Base-by-base conservation (phyloP, 768 basidiomycete species). In the Lentinula edodes region DNA sequence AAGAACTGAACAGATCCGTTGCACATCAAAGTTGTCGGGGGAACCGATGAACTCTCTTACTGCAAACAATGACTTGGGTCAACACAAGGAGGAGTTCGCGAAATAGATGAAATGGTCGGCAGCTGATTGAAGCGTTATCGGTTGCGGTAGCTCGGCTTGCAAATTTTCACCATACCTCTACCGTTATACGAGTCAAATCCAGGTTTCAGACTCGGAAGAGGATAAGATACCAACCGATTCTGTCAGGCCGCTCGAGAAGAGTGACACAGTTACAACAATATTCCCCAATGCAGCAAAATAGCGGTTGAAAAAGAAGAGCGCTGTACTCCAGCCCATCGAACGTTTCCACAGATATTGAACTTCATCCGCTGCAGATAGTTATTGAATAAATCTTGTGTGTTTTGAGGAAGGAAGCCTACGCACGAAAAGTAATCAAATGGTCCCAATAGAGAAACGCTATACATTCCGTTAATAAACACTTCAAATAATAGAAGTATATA, bases 321-420 rank as follows among this genome's bases (percentile, higher is more conserved):
- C 41, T 15, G 42, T 32, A 46, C 39, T 38, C 15, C 16, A 12
- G 18, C 55, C 34, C 1, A 61, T 41, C 8, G 61, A 42, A 23
- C 53, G 52, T 56, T 50, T 61, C 61, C 61, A 61, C 18, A 61
- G 36, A 43, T 52, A 60, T 18, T 51, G 45, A n/a, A 60, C 38
- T 34, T 60, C 59, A 52, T 46, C 39, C 9, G 48, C 59, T 60
- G 9, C n/a, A 12, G 34, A 23, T 7, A 56, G 12, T 5, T 34
- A 28, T n/a, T 20, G 13, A 13, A 38, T 38, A 5, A 51, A 23
- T 28, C 5, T 20, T 9, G 13, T 36, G 42, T 35, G 28, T 32
- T 35, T 0, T 18, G 34, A 35, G 34, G 18, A 16, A 36, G 5
- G n/a, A 41, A 41, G 12, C 10, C 10, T 51, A 39, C 59, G 9